A percentile compares a stretch with the other conserved stretches of the same genome.
phyloP scores from a whole-genome alignment of 148 eudicot genomes.

The Vaccinium vitisidaea region DNA sequence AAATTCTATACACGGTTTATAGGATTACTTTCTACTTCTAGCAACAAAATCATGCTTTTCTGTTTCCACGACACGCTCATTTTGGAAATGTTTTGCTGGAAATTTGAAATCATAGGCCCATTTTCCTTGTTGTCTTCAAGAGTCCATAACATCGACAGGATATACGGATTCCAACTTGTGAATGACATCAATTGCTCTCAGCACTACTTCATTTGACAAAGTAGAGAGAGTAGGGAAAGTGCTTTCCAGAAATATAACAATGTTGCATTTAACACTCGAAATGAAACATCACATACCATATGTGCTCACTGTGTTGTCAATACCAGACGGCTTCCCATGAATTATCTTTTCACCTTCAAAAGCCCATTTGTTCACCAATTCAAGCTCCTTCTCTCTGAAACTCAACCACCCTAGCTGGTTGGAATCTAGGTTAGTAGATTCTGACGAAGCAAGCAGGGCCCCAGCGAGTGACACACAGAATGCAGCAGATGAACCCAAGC shows the following conservation, averaged over 20 bases:
- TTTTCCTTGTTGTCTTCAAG: background rate
- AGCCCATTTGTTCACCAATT: slow-evolving; percentile 87
- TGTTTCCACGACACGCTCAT: background rate
- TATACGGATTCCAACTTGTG: background rate
- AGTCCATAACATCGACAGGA: background rate
- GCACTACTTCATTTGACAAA: background rate
- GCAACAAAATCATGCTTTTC: background rate
- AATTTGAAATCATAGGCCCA: background rate
- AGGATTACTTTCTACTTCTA: background rate
- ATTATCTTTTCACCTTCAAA: slow-evolving; percentile 94
- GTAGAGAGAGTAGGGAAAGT: background rate
- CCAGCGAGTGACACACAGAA: slow-evolving; percentile 82
- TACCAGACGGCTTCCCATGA: slow-evolving; percentile 96
- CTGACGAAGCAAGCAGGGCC: slow-evolving; percentile 69
- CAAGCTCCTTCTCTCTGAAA: slow-evolving; percentile 65
- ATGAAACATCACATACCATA: slow-evolving; percentile 53
- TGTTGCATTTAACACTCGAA: background rate
- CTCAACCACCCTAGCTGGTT: slow-evolving; percentile 58
- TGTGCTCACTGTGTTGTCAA: slow-evolving; percentile 97
- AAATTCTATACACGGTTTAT: background rate
- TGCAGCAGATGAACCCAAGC: slow-evolving; percentile 96
- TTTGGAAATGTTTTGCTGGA: background rate
- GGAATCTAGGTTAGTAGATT: slow-evolving; percentile 45
- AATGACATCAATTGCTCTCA: background rate
- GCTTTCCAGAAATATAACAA: background rate